A percentile compares a stretch with the other conserved stretches of the same genome.
Evolutionary conservation across 306 rosid genomes (phyloP).

Genomic region (Rosa rugosa): DNA sequence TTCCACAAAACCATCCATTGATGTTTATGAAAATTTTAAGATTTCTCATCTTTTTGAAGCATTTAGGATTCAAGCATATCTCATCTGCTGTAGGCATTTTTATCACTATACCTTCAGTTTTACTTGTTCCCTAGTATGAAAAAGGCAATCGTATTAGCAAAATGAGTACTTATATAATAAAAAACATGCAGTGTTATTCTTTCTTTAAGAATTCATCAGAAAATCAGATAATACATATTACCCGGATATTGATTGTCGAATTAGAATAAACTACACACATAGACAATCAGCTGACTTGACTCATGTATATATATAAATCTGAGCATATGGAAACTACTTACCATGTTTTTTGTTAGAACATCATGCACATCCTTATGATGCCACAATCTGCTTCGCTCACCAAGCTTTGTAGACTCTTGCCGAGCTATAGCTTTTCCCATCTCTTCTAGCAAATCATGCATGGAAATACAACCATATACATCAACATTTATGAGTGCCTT

Average conservation of each 20-base stretch:
- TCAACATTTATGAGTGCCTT: conserved; percentile 10
- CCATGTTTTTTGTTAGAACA: neutral
- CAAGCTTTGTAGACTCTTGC: conserved; percentile 14
- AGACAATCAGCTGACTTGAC: too few relatives aligned
- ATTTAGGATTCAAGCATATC: conserved; percentile 19
- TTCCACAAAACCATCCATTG: conserved; percentile 5
- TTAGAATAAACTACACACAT: too few relatives aligned
- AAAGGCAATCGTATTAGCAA: conserved; percentile 23
- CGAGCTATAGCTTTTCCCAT: conserved; percentile 33
- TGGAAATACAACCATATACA: neutral
- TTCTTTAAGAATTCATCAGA: too few relatives aligned
- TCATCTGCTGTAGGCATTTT: neutral
- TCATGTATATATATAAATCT: too few relatives aligned
- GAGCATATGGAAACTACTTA: neutral
- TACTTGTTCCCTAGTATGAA: neutral
- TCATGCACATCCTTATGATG: neutral
- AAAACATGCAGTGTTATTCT: too few relatives aligned
- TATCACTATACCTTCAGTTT: neutral
- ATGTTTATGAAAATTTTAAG: conserved; percentile 29
- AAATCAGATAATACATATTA: too few relatives aligned
- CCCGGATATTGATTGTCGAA: too few relatives aligned
- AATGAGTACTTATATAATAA: neutral
- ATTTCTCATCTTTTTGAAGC: conserved; percentile 26
- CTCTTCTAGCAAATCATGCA: conserved; percentile 48
- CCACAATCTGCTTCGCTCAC: conserved; percentile 33